phyloP scores from a whole-genome alignment of 768 basidiomycete genomes.

The Serendipita sp. region DNA sequence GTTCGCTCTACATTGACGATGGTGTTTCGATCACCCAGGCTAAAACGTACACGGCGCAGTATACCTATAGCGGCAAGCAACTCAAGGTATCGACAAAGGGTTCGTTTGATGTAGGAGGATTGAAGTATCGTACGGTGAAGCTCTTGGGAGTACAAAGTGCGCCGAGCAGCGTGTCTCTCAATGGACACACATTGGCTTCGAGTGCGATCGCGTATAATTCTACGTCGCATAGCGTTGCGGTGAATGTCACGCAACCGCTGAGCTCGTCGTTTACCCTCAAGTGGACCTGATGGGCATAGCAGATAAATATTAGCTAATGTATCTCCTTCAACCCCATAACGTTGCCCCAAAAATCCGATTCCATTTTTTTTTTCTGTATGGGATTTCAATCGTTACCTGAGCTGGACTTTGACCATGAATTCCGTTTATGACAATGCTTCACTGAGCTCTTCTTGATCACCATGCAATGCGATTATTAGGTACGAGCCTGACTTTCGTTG shows the following conservation, averaged over 20 bases:
- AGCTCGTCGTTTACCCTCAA: background rate
- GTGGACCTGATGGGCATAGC: background rate
- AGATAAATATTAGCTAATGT: too few relatives aligned
- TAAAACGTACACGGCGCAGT: background rate
- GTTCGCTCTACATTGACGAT: constrained; percentile 7
- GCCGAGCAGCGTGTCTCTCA: background rate
- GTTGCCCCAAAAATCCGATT: too few relatives aligned
- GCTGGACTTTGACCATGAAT: too few relatives aligned
- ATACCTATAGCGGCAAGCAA: background rate
- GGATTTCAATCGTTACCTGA: too few relatives aligned
- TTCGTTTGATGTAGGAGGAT: background rate
- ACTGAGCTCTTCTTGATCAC: too few relatives aligned
- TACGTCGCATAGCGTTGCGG: background rate
- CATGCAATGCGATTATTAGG: too few relatives aligned
- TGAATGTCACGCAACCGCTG: background rate
- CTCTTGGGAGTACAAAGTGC: background rate
- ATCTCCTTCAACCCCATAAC: too few relatives aligned
- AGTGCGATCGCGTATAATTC: background rate
- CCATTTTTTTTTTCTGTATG: too few relatives aligned
- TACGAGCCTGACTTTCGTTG: too few relatives aligned
- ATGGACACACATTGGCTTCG: background rate
- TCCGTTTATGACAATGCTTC: too few relatives aligned
- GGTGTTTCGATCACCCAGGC: background rate
- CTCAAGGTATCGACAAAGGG: background rate
- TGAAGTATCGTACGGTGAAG: background rate